phyloP scores from a whole-genome alignment of 208 protist genomes.

The Novymonas esmeraldas region DNA sequence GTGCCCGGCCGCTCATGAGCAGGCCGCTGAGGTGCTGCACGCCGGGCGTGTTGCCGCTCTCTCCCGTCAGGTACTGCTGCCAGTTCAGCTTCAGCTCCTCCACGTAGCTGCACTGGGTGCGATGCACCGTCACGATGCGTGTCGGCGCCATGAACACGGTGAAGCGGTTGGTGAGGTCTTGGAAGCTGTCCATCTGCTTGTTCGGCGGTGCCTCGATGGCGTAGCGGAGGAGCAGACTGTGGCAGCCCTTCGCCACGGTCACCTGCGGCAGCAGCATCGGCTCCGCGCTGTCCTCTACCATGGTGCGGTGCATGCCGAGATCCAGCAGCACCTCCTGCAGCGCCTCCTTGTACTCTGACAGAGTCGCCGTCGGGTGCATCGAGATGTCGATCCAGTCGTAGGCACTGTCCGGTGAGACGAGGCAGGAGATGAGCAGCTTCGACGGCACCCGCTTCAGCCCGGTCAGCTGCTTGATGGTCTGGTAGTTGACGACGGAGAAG shows the following conservation, averaged over 20 bases:
- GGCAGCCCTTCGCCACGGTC: constrained; percentile 50
- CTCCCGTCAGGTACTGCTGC: constrained; percentile 20
- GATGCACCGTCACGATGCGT: constrained; percentile 74
- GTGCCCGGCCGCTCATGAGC: neutral
- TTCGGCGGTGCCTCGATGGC: constrained; percentile 43
- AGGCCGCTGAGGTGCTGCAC: neutral
- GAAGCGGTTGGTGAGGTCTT: constrained; percentile 81
- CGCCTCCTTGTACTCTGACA: constrained; percentile 61
- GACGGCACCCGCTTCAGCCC: constrained; percentile 53
- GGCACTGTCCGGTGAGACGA: constrained; percentile 30
- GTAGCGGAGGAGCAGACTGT: constrained; percentile 72
- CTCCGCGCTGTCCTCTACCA: constrained; percentile 61
- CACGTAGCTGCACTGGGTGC: constrained; percentile 64
- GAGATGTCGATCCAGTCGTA: constrained; percentile 73
- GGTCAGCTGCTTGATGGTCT: constrained; percentile 60
- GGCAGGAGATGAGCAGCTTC: constrained; percentile 70
- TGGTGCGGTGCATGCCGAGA: constrained; percentile 54
- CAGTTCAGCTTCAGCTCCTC: constrained; percentile 69
- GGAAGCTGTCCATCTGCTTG: constrained; percentile 61
- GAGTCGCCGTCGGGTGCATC: constrained; percentile 60
- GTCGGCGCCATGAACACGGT: constrained; percentile 50
- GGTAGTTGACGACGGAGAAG: constrained; percentile 62
- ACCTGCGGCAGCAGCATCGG: constrained; percentile 79
- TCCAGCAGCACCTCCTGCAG: constrained; percentile 55
- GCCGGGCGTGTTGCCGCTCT: neutral